phyloP scores from a whole-genome alignment of 2,329 filamentous ascomycete genomes.

The Trichoderma hamatum region DNA sequence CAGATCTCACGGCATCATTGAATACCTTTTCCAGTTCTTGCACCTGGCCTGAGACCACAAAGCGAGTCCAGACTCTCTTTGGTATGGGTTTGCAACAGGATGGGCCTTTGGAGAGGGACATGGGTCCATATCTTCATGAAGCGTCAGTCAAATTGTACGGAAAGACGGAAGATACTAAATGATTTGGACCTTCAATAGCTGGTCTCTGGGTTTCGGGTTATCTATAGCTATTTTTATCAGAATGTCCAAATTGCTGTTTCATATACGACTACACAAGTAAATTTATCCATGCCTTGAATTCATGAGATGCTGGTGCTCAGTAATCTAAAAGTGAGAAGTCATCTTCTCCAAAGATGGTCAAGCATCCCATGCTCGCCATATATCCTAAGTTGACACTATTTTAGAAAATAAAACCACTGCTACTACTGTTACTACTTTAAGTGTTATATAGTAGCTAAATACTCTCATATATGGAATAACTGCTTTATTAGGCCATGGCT shows the following conservation, averaged over 20 bases:
- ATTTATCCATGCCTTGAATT: not conserved
- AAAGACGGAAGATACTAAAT: constrained; percentile 1
- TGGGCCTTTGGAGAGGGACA: not conserved
- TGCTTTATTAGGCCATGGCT: no score
- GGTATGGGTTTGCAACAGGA: constrained; percentile 1
- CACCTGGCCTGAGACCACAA: not conserved
- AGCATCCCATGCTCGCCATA: not conserved
- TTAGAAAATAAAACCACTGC: no score
- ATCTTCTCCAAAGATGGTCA: not conserved
- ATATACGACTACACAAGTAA: not conserved
- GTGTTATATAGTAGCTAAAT: no score
- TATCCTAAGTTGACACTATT: not conserved
- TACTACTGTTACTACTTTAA: no score
- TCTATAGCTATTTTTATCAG: not conserved
- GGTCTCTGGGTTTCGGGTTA: not conserved
- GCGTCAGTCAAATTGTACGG: constrained; percentile 2
- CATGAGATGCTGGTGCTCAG: not conserved
- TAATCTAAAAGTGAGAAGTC: not conserved
- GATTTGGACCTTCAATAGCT: not conserved
- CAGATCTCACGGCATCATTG: not conserved
- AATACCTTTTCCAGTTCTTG: not conserved
- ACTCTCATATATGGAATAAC: no score
- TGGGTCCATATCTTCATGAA: not conserved
- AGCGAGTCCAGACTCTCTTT: not conserved
- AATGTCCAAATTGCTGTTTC: not conserved